Evolutionary conservation across 139 green algal genomes (phyloP).

Genomic region (Coccomyxa sp.): DNA sequence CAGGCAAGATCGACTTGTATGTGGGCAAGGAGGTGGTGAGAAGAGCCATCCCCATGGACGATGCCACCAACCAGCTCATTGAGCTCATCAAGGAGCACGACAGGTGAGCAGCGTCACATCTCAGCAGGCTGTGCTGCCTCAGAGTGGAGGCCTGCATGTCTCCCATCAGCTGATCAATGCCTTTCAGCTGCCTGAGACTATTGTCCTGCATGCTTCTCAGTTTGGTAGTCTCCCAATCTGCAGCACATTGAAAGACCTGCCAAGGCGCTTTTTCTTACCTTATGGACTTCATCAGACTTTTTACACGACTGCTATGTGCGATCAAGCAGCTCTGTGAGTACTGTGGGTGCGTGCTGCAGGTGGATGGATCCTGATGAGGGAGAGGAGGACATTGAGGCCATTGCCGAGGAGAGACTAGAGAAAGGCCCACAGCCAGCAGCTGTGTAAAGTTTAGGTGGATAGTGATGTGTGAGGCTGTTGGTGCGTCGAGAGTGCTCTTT

Average conservation of each 20-base stretch:
- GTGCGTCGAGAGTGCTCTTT: too few species aligned
- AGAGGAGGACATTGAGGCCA: neutral
- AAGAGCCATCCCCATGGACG: conserved; percentile 79
- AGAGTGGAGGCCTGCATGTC: neutral
- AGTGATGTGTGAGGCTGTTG: too few species aligned
- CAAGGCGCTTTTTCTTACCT: neutral
- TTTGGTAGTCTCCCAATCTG: neutral
- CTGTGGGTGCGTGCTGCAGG: too few species aligned
- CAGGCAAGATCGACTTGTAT: conserved; percentile 98
- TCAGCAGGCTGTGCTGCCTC: neutral
- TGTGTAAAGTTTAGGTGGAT: too few species aligned
- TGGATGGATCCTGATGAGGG: neutral
- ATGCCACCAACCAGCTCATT: conserved; percentile 85
- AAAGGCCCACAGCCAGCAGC: neutral
- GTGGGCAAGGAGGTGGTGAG: conserved; percentile 98
- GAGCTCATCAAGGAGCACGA: conserved; percentile 90
- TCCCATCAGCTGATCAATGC: too few species aligned
- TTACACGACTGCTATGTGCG: too few species aligned
- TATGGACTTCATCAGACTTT: neutral
- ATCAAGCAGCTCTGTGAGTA: too few species aligned
- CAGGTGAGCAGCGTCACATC: neutral
- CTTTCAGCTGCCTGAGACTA: neutral
- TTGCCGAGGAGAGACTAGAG: neutral
- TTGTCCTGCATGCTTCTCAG: neutral
- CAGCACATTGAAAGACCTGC: neutral